Evolutionary conservation across 129 eudicot species (phyloP), one percentile per base, ranked within the genome.

Genomic region (Centrapalus pauciflorus): DNA sequence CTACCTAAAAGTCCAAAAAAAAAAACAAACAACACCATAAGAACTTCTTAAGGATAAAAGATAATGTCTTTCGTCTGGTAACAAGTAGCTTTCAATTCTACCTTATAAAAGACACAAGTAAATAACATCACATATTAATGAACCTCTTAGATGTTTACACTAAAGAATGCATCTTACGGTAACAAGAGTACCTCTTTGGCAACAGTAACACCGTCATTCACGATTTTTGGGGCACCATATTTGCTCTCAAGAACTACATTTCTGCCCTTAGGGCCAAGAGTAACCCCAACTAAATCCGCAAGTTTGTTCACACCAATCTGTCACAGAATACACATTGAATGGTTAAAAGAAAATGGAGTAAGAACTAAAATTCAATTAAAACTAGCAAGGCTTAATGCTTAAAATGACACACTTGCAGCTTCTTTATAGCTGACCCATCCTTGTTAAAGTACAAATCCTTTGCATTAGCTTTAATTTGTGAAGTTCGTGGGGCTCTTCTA

Each of bases 191-290:
- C 98, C 96, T 92, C 96, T 77, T 75, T 85, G 24, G 98, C 96
- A 11, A 88, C 96, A 5, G 96, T 92, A 11, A 92, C 98, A 16
- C 98, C 98, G 66, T 91, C 97, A 40, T 91, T 91, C 27, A 91
- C 94, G 41, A 87, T 91, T 79, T 91, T 91, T 7, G 98, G 96
- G 19, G 98, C 73, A 24, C 95, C 92, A 76, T 92, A 92, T 67
- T 88, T 92, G 89, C 87, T 86, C 81, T 92, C 96, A 19, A 92
- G 77, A 72, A 92, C 96, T 27, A 92, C 98, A 73, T 92, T 92
- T 62, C 96, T 81, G 1, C 95, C 98, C 68, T 92, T 92, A 19
- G 98, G 98, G 30, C 98, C 96, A 64, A 92, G 96, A 76, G 98
- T 88, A 59, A 92, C 95, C 30, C 98, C 98, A 64, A 92, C 96